A percentile compares a stretch with the other conserved stretches of the same genome.
These are phyloP conservation scores for Limonomyces culmigenus DNA, from an alignment of 1,284 basidiomycete species.

Conservation along the genomic window DNA sequence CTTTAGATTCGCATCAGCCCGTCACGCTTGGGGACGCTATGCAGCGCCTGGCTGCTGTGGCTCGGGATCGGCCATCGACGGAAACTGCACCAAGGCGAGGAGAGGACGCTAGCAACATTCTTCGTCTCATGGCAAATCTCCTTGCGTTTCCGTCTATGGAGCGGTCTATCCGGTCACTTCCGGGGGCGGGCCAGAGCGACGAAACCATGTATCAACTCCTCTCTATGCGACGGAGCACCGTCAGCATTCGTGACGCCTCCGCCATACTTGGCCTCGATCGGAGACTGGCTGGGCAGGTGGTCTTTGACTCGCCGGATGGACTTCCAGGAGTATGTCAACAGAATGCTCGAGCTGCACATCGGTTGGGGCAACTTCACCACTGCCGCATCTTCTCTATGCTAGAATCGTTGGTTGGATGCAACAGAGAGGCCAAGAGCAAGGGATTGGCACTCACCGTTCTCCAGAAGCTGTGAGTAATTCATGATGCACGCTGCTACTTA, in stretches of 20 bases:
- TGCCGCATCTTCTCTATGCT: constrained; percentile 58
- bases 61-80: constrained; percentile 28
- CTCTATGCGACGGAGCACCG: constrained; percentile 31
- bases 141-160: constrained; percentile 42
- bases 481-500: too few species aligned
- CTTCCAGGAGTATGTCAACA: too few species aligned
- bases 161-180: too few species aligned
- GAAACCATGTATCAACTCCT: neutral
- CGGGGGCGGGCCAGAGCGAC: too few species aligned
- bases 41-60: constrained; percentile 36
- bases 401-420: too few species aligned
- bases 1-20: neutral
- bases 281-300: constrained; percentile 48
- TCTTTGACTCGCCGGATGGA: constrained; percentile 18
- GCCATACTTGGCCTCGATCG: constrained; percentile 37
- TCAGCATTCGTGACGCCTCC: constrained; percentile 49
- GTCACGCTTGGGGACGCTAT: constrained; percentile 46
- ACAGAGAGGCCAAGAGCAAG: too few species aligned
- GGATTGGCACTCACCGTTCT: too few species aligned
- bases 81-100: constrained; percentile 22
- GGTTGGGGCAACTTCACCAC: constrained; percentile 48
- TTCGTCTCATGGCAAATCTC: constrained; percentile 59
- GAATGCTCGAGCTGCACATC: constrained; percentile 43
- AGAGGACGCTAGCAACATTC: constrained; percentile 33
- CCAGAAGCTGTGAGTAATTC: too few species aligned